These are phyloP conservation scores for Dinochytrium kinnereticum DNA, from an alignment of 371 early-diverging fungal species.

Conservation along the genomic window DNA sequence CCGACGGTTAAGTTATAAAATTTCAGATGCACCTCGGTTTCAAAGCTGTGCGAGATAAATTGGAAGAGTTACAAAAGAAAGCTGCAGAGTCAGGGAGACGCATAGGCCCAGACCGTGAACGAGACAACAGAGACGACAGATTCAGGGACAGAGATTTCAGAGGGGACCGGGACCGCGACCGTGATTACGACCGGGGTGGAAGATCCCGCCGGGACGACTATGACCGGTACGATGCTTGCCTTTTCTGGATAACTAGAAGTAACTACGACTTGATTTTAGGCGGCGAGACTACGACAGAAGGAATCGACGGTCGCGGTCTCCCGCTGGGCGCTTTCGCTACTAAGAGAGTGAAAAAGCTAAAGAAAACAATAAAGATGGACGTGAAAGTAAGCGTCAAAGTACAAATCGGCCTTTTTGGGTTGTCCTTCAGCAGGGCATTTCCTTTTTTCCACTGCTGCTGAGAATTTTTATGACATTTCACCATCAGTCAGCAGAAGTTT, in stretches of 20 bases:
- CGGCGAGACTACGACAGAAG: neutral
- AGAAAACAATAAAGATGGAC: neutral
- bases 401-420: too few species aligned
- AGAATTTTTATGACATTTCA: too few species aligned
- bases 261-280: too few species aligned
- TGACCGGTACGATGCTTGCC: neutral
- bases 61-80: constrained; percentile 20
- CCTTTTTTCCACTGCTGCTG: too few species aligned
- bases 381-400: too few species aligned
- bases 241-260: too few species aligned
- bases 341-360: neutral
- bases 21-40: constrained; percentile 16
- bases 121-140: neutral
- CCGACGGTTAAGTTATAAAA: neutral
- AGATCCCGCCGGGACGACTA: neutral
- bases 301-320: neutral
- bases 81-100: neutral
- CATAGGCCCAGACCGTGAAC: neutral
- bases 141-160: constrained; percentile 6
- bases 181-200: neutral
- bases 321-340: neutral
- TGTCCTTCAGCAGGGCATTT: too few species aligned
- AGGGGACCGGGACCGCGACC: neutral
- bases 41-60: constrained; percentile 8
- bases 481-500: too few species aligned